Evolutionary conservation across 2,329 filamentous ascomycete genomes (phyloP), one percentile per base, ranked within the genome.

Genomic region (Chrysosphaeria jannelii): DNA sequence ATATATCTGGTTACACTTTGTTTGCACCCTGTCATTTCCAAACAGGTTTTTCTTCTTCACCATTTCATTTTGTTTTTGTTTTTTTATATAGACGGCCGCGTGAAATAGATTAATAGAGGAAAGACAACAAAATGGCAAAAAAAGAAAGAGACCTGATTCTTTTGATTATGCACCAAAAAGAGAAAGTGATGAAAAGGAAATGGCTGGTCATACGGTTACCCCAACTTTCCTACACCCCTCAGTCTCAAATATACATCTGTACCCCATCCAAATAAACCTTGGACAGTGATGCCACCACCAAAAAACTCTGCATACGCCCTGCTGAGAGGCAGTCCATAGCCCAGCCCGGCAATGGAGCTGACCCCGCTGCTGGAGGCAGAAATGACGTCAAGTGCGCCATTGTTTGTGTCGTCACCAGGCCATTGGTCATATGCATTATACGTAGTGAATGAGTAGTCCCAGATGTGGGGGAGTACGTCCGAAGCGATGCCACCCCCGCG

Each of bases 291-390:
- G 3, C 79, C 79, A 1, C 85, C 85, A 3, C 85, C 85, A 50
- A 97, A 97, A 37, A 93, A 97, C 48, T 97, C 81, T 1, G 85
- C 85, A 39, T 97, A 97, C 0, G 85, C 81, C 30, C 85, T 57
- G 25, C 78, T 78, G 12, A 97, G 46, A 2, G 85, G 85, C 30
- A 97, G 41, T 1, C 85, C 85, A 40, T 97, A 97, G 1, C 85
- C 85, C 23, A 97, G 45, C 0, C 85, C 85, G 0, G 85, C 85
- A 28, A 97, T 88, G 21, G 72, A 81, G 39, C 70, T 79, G 1
- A 61, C 57, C 24, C 74, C 71, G 0, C 59, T 63, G 25, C 64
- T 68, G 14, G 64, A 62, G 2, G 58, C 58, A 2, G 71, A 68
- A 23, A 91, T 68, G 4, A 68, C 64, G 35, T 67, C 70, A 30